Conservation (phyloP, 495 filamentous ascomycete genomes). For the Annulohypoxylon moriforme region DNA sequence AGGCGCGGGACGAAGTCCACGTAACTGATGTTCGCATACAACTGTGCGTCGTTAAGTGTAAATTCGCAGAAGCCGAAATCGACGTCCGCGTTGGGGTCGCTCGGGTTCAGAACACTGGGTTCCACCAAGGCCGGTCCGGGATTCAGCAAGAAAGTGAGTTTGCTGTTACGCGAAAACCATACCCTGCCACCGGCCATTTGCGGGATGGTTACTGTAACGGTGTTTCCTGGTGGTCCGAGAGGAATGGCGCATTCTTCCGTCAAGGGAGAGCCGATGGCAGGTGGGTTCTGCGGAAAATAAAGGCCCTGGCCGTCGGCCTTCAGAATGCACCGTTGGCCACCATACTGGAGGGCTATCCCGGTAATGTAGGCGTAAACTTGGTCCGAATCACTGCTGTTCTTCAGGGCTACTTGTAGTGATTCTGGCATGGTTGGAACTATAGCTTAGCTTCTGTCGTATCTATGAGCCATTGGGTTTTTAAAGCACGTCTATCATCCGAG, state of each 20-base stretch:
- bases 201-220: slow-evolving; percentile 71
- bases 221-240: slow-evolving; percentile 70
- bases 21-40: slow-evolving; percentile 83
- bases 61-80: slow-evolving; percentile 81
- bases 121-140: slow-evolving; percentile 78
- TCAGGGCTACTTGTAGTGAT: slow-evolving; percentile 53
- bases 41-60: slow-evolving; percentile 73
- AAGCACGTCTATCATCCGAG: background rate
- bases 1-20: slow-evolving; percentile 78
- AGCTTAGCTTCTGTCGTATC: background rate
- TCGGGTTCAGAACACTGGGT: slow-evolving; percentile 76
- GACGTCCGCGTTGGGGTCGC: slow-evolving; percentile 72
- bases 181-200: slow-evolving; percentile 75
- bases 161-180: slow-evolving; percentile 72
- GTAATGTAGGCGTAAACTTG: slow-evolving; percentile 57
- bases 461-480: background rate
- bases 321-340: slow-evolving; percentile 51
- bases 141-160: slow-evolving; percentile 78
- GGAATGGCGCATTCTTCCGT: slow-evolving; percentile 72
- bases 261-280: slow-evolving; percentile 60
- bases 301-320: slow-evolving; percentile 47
- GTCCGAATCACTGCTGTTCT: slow-evolving; percentile 51
- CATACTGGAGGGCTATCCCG: slow-evolving; percentile 56
- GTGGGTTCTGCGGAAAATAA: slow-evolving; percentile 54
- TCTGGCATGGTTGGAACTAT: slow-evolving; percentile 50